Conservation (phyloP, 345 rosid species). For the Corchorus olitorius region DNA sequence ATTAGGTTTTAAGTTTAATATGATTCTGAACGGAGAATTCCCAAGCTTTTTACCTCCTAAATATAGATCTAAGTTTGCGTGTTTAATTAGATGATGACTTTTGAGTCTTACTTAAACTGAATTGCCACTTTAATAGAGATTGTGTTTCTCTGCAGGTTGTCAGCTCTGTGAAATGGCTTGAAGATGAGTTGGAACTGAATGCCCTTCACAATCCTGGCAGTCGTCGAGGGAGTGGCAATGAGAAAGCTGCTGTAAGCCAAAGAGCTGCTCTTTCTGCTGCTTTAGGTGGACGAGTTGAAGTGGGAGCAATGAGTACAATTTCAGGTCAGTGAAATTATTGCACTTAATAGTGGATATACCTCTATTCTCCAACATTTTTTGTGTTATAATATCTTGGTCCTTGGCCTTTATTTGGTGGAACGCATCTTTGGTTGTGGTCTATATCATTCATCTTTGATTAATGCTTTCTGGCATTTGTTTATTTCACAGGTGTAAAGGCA, state of each 20-base stretch:
- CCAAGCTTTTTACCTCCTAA: background rate
- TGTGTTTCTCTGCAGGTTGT: constrained; percentile 66
- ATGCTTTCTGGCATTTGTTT: constrained; percentile 24
- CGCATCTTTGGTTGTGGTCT: background rate
- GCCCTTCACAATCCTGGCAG: constrained; percentile 96
- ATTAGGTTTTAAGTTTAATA: background rate
- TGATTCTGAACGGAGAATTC: constrained; percentile 5
- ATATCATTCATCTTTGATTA: background rate
- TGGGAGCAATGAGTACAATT: constrained; percentile 85
- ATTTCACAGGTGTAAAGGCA: constrained; percentile 87
- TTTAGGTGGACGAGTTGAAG: constrained; percentile 90
- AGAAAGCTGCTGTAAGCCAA: constrained; percentile 87
- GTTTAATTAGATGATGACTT: constrained; percentile 12
- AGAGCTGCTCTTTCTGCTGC: constrained; percentile 93
- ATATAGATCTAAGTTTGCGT: background rate
- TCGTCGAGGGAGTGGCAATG: constrained; percentile 90
- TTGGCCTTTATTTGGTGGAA: constrained; percentile 7
- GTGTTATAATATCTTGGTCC: background rate
- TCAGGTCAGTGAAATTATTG: constrained; percentile 59
- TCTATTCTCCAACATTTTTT: constrained; percentile 8
- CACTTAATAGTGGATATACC: constrained; percentile 14
- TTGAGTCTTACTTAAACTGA: background rate
- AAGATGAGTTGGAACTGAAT: constrained; percentile 96
- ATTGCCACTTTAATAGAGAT: constrained; percentile 7
- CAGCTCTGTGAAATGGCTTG: constrained; percentile 99